Evolutionary conservation across 148 eudicot species (phyloP).

Genomic region (Dysphania ambrosioides): DNA sequence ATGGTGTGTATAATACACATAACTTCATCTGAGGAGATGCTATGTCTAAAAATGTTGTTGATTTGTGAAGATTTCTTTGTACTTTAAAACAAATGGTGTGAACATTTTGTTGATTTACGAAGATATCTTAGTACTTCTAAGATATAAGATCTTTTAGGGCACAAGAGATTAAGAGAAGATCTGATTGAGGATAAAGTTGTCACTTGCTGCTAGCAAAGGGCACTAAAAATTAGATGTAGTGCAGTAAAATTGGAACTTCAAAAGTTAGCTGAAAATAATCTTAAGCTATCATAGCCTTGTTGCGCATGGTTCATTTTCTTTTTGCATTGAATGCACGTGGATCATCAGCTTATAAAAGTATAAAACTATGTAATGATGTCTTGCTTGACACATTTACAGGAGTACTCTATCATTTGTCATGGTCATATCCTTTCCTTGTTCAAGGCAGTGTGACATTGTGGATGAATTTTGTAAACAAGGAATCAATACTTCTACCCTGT

Average conservation of each 20-base stretch:
- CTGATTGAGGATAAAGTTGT: background rate
- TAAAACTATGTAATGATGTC: slow-evolving; percentile 9
- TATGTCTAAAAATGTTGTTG: background rate
- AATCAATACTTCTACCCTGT: background rate
- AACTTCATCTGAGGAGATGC: too few relatives aligned
- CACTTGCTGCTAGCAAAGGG: background rate
- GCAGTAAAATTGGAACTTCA: background rate
- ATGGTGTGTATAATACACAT: background rate
- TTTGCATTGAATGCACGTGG: background rate
- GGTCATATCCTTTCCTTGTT: slow-evolving; percentile 11
- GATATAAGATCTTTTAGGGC: too few relatives aligned
- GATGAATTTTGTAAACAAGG: slow-evolving; percentile 3
- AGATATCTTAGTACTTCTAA: background rate
- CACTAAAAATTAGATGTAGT: background rate
- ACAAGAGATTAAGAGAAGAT: background rate
- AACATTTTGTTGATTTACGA: background rate
- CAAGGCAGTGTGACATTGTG: slow-evolving; percentile 11
- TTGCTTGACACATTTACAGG: slow-evolving; percentile 18
- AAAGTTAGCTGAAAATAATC: background rate
- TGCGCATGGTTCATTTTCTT: background rate
- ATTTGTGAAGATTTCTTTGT: background rate
- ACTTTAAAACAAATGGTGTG: too few relatives aligned
- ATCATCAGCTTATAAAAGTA: background rate
- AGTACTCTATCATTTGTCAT: slow-evolving; percentile 13
- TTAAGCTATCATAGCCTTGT: background rate